phyloP scores from a whole-genome alignment of 2,329 filamentous ascomycete genomes.

The Metarhizium sp. region DNA sequence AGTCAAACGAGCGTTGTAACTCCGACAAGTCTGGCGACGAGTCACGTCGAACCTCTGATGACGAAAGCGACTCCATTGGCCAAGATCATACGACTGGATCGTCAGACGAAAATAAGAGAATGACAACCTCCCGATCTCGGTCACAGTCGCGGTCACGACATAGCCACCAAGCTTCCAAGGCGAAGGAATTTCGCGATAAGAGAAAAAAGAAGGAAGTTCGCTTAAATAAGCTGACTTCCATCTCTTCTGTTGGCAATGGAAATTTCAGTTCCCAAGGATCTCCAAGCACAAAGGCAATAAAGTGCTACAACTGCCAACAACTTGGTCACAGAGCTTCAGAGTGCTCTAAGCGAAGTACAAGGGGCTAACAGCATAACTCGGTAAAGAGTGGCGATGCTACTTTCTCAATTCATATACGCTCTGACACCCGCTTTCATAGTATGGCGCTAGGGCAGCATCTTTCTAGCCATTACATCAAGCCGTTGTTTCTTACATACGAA shows the following conservation, averaged over 20 bases:
- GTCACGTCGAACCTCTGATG: conserved; percentile 11
- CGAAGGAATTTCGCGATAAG: conserved; percentile 45
- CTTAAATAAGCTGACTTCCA: conserved; percentile 51
- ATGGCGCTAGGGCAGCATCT: neutral
- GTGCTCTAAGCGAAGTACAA: conserved; percentile 33
- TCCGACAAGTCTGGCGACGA: conserved; percentile 7
- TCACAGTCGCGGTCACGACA: conserved; percentile 22
- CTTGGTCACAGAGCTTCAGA: conserved; percentile 49
- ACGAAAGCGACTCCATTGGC: conserved; percentile 12
- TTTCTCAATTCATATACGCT: neutral
- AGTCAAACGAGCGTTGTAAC: neutral
- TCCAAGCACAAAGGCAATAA: conserved; percentile 17
- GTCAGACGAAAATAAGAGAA: conserved; percentile 12
- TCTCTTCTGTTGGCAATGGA: conserved; percentile 36
- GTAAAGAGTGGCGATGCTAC: neutral
- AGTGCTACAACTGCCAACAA: conserved; percentile 53
- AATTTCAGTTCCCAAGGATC: conserved; percentile 8
- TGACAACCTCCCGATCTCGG: conserved; percentile 14
- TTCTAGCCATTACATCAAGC: neutral
- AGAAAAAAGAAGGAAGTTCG: conserved; percentile 58
- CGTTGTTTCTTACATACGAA: neutral
- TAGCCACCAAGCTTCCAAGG: conserved; percentile 18
- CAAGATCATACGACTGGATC: conserved; percentile 18
- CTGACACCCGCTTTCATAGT: neutral
- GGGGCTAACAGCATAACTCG: neutral